These are phyloP conservation scores for Betula pendula DNA, from an alignment of 306 rosid species.

Conservation along the genomic window DNA sequence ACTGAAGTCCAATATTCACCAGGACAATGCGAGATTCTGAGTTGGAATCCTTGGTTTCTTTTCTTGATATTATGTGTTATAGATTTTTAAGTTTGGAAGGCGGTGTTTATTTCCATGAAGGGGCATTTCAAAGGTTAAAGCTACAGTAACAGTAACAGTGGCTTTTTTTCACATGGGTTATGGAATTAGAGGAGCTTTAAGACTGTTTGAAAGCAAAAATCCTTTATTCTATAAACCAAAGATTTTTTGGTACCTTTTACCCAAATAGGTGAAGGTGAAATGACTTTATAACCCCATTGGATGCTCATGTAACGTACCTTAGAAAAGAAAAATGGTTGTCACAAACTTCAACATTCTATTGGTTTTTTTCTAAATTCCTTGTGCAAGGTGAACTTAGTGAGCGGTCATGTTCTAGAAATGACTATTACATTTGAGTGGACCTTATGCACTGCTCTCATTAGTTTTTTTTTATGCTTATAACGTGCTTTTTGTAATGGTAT, in stretches of 20 bases:
- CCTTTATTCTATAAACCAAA: background rate
- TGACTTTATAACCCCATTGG: background rate
- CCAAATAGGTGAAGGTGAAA: background rate
- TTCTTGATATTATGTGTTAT: background rate
- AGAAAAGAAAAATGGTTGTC: background rate
- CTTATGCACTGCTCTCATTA: no score
- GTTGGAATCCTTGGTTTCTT: background rate
- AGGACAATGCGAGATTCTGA: background rate
- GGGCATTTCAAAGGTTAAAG: no score
- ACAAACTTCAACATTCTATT: background rate
- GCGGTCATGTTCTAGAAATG: background rate
- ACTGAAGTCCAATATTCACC: background rate
- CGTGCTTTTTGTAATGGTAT: slow-evolving; percentile 10
- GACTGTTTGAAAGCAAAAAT: background rate
- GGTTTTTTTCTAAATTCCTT: background rate
- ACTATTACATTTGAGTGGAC: background rate
- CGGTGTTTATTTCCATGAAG: background rate
- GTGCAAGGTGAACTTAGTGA: slow-evolving; percentile 4
- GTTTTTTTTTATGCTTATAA: no score
- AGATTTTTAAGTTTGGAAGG: background rate
- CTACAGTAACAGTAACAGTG: no score
- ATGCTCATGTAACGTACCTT: background rate
- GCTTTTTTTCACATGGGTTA: no score
- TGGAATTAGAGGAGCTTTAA: no score
- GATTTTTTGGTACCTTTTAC: background rate